Conservation (phyloP, 1,284 basidiomycete species). For the Malassezia furfur region DNA sequence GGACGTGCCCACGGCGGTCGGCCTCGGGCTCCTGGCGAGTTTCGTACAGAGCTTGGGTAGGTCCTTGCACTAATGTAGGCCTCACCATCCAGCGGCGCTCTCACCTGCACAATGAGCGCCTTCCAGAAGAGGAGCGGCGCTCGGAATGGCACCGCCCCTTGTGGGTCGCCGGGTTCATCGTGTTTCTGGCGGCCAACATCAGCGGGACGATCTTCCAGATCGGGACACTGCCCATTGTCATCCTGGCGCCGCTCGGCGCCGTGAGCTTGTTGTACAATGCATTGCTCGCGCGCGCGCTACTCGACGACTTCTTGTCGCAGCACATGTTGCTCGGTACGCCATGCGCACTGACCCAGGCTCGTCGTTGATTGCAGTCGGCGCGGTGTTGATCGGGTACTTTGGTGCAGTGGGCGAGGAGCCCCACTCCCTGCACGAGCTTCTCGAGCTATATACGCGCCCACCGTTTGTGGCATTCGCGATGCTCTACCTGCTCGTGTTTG, state of each 20-base stretch:
- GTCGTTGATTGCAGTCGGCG: conserved; percentile 74
- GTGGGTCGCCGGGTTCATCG: conserved; percentile 58
- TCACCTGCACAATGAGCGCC: conserved; percentile 71
- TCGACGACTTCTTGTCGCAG: conserved; percentile 74
- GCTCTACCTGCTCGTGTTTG: conserved; percentile 58
- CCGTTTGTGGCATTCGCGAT: conserved; percentile 66
- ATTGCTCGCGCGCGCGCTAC: conserved; percentile 73
- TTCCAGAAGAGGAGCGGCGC: conserved; percentile 53
- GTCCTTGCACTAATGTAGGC: conserved; percentile 46
- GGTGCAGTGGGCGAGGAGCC: conserved; percentile 84
- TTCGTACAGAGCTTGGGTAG: conserved; percentile 68
- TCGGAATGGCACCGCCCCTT: conserved; percentile 39
- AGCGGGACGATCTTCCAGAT: conserved; percentile 90
- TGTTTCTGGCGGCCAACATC: conserved; percentile 64
- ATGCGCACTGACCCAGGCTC: conserved; percentile 53
- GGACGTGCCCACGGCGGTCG: conserved; percentile 16
- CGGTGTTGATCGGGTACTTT: conserved; percentile 79
- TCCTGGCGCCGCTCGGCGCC: conserved; percentile 66
- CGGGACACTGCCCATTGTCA: conserved; percentile 59
- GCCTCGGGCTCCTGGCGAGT: conserved; percentile 71
- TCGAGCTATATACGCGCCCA: conserved; percentile 66
- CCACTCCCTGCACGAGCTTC: conserved; percentile 76
- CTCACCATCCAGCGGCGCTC: conserved; percentile 90
- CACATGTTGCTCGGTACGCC: conserved; percentile 63
- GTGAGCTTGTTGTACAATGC: conserved; percentile 89